Evolutionary conservation across 2,329 filamentous ascomycete species (phyloP).

Genomic region (Ophiostoma himal-ulmi): DNA sequence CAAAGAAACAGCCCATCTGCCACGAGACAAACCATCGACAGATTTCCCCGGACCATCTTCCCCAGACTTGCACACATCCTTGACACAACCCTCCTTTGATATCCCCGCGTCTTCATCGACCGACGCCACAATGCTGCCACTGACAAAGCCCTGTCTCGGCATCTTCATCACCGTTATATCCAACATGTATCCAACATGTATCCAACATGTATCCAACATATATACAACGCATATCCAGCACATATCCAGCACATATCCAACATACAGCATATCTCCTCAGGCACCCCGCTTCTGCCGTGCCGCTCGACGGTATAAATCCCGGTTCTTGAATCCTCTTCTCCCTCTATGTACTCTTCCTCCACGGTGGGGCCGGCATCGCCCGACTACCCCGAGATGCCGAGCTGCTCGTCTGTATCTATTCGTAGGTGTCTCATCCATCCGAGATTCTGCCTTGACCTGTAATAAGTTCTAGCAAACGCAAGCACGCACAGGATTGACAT

Average conservation of each 20-base stretch:
- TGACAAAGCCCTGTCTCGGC: not conserved
- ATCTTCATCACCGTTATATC: not conserved
- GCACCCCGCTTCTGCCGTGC: not conserved
- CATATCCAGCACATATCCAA: too few species aligned
- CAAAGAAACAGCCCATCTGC: not conserved
- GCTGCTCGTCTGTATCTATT: not conserved
- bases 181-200: too few species aligned
- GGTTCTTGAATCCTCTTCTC: not conserved
- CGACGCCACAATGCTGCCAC: not conserved
- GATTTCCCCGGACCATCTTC: constrained; percentile 4
- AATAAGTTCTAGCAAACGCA: too few species aligned
- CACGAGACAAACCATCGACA: not conserved
- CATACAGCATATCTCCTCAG: not conserved
- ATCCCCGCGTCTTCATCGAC: not conserved
- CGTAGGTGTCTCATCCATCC: not conserved
- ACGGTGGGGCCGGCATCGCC: constrained; percentile 7
- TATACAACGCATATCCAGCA: too few species aligned
- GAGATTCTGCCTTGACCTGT: not conserved
- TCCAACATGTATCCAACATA: too few species aligned
- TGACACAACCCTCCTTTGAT: not conserved
- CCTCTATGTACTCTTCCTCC: not conserved
- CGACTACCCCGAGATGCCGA: constrained; percentile 6
- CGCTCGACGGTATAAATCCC: not conserved
- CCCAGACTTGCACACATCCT: not conserved
- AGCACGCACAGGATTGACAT: too few species aligned